Percentiles rank a stretch among this genome's conserved stretches.
Conservation (phyloP, 805 yeast species). For the Lipomyces chichibuensis region DNA sequence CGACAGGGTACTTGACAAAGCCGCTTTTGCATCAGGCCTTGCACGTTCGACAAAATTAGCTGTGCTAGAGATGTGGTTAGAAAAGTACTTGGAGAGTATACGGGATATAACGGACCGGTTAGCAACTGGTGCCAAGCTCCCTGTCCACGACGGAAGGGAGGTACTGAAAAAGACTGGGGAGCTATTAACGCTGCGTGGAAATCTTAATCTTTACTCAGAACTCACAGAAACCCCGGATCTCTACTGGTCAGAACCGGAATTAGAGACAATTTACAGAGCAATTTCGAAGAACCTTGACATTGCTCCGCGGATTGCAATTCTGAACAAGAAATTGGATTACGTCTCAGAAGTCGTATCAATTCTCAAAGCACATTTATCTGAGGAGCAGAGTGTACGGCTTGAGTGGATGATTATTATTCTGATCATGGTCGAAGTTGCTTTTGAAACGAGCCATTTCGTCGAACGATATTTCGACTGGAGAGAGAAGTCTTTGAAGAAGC, state of each 20-base stretch:
- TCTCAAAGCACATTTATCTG: constrained; percentile 71
- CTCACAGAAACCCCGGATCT: constrained; percentile 89
- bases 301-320: constrained; percentile 70
- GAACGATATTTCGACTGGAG: constrained; percentile 45
- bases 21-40: constrained; percentile 86
- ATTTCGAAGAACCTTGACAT: constrained; percentile 76
- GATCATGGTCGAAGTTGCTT: constrained; percentile 81
- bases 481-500: not conserved
- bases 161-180: constrained; percentile 72
- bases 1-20: constrained; percentile 66
- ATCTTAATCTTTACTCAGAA: constrained; percentile 81
- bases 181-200: constrained; percentile 75
- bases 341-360: constrained; percentile 87
- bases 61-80: constrained; percentile 72
- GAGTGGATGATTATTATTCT: constrained; percentile 88
- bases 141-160: constrained; percentile 56
- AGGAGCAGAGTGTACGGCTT: constrained; percentile 70
- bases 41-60: constrained; percentile 86
- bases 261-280: constrained; percentile 73
- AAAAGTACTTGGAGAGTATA: constrained; percentile 65
- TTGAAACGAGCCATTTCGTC: constrained; percentile 75
- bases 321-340: constrained; percentile 85
- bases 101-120: constrained; percentile 65
- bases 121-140: constrained; percentile 60
- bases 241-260: constrained; percentile 88